A percentile compares a stretch with the other conserved stretches of the same genome.
These are phyloP conservation scores for Quercus agrifolia DNA, from an alignment of 306 rosid genomes.

Conservation along the genomic window DNA sequence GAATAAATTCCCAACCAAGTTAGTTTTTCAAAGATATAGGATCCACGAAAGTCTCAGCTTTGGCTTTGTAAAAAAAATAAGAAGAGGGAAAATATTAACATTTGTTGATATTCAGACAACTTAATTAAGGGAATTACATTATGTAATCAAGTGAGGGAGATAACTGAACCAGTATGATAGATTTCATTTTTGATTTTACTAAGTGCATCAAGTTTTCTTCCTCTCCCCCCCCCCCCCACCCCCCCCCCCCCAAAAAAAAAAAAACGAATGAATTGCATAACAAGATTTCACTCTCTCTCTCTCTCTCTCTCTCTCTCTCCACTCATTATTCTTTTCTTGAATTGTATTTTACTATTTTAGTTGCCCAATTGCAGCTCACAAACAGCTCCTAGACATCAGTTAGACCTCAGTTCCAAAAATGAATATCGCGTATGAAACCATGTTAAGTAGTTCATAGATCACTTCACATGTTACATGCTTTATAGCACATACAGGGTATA, in stretches of 20 bases:
- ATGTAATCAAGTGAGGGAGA: neutral
- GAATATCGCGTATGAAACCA: neutral
- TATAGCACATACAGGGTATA: neutral
- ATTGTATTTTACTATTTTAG: neutral
- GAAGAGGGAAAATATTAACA: neutral
- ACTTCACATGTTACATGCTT: neutral
- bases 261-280: no score
- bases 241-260: no score
- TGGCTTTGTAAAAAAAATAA: neutral
- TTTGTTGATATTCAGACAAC: neutral
- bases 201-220: neutral
- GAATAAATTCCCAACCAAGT: neutral
- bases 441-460: neutral
- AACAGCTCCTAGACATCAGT: slow-evolving; percentile 7
- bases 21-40: neutral
- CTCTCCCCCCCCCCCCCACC: rapidly evolving
- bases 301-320: neutral
- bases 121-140: neutral
- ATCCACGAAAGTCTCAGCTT: neutral
- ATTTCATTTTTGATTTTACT: neutral
- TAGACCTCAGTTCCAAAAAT: neutral
- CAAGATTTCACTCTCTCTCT: neutral
- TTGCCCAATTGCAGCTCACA: neutral
- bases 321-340: neutral
- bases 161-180: neutral